phyloP scores from a whole-genome alignment of 2,329 filamentous ascomycete species.

The Calcarisporium arbuscula region DNA sequence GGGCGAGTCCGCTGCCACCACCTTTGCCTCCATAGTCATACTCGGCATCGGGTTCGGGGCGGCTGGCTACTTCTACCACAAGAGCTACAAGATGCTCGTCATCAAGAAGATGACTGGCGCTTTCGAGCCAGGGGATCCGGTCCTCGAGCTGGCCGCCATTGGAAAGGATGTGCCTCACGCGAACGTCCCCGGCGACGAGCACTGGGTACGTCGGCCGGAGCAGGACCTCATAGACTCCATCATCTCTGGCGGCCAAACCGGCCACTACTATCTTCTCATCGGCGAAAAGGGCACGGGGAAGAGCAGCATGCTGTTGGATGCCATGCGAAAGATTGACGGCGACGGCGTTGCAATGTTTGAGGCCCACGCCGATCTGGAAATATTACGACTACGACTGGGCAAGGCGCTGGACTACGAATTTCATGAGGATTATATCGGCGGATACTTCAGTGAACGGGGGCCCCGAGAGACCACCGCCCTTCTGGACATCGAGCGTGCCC shows the following conservation, averaged over 20 bases:
- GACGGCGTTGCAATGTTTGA: conserved; percentile 93
- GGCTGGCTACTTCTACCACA: conserved; percentile 73
- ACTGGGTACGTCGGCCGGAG: conserved; percentile 79
- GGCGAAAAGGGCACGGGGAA: conserved; percentile 97
- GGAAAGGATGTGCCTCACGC: conserved; percentile 48
- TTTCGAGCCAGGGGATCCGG: conserved; percentile 86
- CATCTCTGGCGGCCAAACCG: conserved; percentile 62
- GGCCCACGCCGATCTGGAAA: conserved; percentile 89
- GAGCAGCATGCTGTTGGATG: conserved; percentile 90
- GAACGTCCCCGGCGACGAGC: conserved; percentile 31
- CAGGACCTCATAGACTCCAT: conserved; percentile 79
- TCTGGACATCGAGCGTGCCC: conserved; percentile 89
- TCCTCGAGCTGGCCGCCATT: conserved; percentile 70
- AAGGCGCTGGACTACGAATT: conserved; percentile 95
- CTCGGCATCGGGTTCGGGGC: conserved; percentile 58
- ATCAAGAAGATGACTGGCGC: conserved; percentile 89
- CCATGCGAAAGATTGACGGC: conserved; percentile 88
- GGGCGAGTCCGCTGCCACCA: conserved; percentile 68
- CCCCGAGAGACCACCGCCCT: conserved; percentile 88
- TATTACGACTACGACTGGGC: conserved; percentile 86
- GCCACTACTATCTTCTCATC: conserved; percentile 86
- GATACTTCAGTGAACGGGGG: conserved; percentile 88
- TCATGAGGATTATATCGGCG: conserved; percentile 95
- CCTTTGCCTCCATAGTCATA: conserved; percentile 67
- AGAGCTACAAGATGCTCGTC: conserved; percentile 82